Evolutionary conservation across 2,329 filamentous ascomycete genomes (phyloP).

Genomic region (Aureobasidium sp.): DNA sequence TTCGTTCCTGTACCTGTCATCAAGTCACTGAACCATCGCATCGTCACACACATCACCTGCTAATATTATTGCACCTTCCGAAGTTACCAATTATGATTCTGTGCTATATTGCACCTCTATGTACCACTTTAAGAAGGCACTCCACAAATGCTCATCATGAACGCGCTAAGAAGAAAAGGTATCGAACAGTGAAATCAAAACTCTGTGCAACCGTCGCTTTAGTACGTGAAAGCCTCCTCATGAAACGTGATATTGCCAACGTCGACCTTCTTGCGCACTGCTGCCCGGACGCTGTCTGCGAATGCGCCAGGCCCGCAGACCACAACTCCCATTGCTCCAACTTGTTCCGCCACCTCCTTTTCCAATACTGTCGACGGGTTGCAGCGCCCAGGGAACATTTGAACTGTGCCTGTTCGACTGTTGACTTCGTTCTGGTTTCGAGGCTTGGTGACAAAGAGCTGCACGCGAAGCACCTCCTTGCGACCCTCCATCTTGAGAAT

Average conservation of each 20-base stretch:
- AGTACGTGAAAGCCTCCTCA: slow-evolving; percentile 60
- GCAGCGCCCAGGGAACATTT: slow-evolving; percentile 54
- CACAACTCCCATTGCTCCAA: slow-evolving; percentile 52
- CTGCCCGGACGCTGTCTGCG: slow-evolving; percentile 51
- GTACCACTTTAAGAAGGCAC: neutral
- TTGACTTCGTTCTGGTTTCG: slow-evolving; percentile 45
- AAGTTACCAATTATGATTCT: neutral
- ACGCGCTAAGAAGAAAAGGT: neutral
- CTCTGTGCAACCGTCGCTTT: neutral
- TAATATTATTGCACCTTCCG: neutral
- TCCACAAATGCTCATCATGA: slow-evolving; percentile 2
- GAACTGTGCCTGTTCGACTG: slow-evolving; percentile 48
- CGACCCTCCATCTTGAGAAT: slow-evolving; percentile 52
- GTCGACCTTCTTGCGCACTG: slow-evolving; percentile 42
- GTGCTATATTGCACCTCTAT: slow-evolving; percentile 1
- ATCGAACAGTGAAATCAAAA: slow-evolving; percentile 2
- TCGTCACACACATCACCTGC: neutral
- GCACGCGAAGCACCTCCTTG: slow-evolving; percentile 49
- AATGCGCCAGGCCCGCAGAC: slow-evolving; percentile 57
- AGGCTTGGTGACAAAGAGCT: slow-evolving; percentile 56
- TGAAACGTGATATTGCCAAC: slow-evolving; percentile 52
- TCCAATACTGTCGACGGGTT: slow-evolving; percentile 47
- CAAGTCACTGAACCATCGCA: neutral
- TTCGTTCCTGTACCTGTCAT: neutral
- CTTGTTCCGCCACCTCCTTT: slow-evolving; percentile 45